A percentile compares a stretch with the other conserved stretches of the same genome.
Evolutionary conservation across 768 basidiomycete species (phyloP).

Genomic region (Termitomyces eurrhizus): DNA sequence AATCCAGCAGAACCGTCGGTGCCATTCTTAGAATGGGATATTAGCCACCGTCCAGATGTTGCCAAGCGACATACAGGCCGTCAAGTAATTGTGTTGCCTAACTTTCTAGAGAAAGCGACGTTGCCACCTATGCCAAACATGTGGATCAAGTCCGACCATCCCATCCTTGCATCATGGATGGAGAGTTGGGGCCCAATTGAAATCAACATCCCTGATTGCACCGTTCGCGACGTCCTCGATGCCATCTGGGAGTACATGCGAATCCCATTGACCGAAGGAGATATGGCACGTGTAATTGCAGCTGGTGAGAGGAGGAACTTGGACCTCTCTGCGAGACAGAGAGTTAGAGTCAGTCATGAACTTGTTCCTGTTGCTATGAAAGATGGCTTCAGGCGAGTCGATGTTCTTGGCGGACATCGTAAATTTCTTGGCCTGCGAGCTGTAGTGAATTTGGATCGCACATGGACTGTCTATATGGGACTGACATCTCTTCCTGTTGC

Average conservation of each 20-base stretch:
- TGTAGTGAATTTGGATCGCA: constrained; percentile 30
- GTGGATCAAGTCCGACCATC: constrained; percentile 36
- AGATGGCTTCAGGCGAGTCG: constrained; percentile 43
- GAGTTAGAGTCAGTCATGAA: constrained; percentile 35
- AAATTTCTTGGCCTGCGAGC: constrained; percentile 43
- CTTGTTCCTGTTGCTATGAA: constrained; percentile 34
- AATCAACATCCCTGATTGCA: constrained; percentile 32
- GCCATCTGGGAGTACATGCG: constrained; percentile 49
- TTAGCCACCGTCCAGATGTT: constrained; percentile 32
- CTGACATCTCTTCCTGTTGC: constrained; percentile 34
- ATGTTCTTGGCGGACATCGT: constrained; percentile 43
- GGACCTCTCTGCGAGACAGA: constrained; percentile 23
- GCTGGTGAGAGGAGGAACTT: constrained; percentile 14
- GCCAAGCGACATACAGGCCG: constrained; percentile 31
- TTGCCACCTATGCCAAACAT: constrained; percentile 26
- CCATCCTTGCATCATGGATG: constrained; percentile 37
- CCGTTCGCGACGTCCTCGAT: constrained; percentile 42
- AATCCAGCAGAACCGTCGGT: constrained; percentile 25
- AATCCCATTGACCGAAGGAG: constrained; percentile 31
- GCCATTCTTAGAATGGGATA: constrained; percentile 39
- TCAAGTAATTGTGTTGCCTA: constrained; percentile 22
- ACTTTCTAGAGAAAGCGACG: constrained; percentile 30
- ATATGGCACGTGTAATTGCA: constrained; percentile 23
- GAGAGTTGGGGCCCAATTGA: constrained; percentile 48
- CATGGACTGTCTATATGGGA: constrained; percentile 45